A percentile compares a stretch with the other conserved stretches of the same genome.
Evolutionary conservation across 1,284 basidiomycete species (phyloP).

Genomic region (Ustanciosporium gigantosporum): DNA sequence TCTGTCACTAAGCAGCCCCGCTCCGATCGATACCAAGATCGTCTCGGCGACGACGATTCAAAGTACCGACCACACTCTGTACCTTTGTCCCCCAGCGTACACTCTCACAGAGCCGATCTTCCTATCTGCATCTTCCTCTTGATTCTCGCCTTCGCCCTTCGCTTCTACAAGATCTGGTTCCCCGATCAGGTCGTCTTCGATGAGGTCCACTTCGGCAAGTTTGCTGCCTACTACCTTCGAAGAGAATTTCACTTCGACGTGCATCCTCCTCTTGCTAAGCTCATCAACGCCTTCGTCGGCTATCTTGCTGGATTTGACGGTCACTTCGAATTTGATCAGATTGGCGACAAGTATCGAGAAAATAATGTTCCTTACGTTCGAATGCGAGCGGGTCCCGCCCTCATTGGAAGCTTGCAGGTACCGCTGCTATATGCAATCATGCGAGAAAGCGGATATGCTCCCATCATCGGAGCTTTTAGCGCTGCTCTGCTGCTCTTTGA

Average conservation of each 20-base stretch:
- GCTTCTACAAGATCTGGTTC: slow-evolving; percentile 44
- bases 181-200: slow-evolving; percentile 59
- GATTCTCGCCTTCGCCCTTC: slow-evolving; percentile 32
- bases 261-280: slow-evolving; percentile 75
- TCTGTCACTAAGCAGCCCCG: neutral
- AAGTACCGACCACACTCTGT: slow-evolving; percentile 5
- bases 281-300: slow-evolving; percentile 74
- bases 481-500: slow-evolving; percentile 88
- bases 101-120: slow-evolving; percentile 15
- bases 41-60: slow-evolving; percentile 2
- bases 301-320: slow-evolving; percentile 98
- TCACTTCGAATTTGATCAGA: slow-evolving; percentile 87
- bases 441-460: slow-evolving; percentile 95
- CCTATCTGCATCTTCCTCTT: slow-evolving; percentile 31
- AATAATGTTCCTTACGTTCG: slow-evolving; percentile 90
- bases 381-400: slow-evolving; percentile 86
- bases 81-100: slow-evolving; percentile 8
- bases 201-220: slow-evolving; percentile 61
- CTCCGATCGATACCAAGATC: neutral
- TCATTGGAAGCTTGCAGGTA: slow-evolving; percentile 84
- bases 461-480: slow-evolving; percentile 83
- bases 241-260: slow-evolving; percentile 93
- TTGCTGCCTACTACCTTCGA: slow-evolving; percentile 57
- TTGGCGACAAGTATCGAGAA: slow-evolving; percentile 87
- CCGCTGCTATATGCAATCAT: slow-evolving; percentile 93